Evolutionary conservation across 2,329 filamentous ascomycete genomes (phyloP).

Genomic region (Cladosporium sp.): DNA sequence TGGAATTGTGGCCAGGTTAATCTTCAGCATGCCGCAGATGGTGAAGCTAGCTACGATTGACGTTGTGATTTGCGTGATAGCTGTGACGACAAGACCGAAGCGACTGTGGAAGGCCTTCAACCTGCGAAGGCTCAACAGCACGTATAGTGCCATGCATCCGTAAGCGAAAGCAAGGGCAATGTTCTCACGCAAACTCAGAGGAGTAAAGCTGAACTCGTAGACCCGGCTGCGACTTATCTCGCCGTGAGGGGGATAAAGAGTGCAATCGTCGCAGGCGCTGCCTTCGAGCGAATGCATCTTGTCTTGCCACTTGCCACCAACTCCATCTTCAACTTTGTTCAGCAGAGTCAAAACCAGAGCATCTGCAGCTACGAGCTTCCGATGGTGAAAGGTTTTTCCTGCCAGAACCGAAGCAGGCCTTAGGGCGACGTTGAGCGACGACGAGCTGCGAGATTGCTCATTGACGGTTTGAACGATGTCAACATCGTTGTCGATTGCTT

Average conservation of each 20-base stretch:
- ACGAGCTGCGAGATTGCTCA: slow-evolving; percentile 54
- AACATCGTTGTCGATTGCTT: slow-evolving; percentile 54
- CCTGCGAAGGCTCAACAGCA: slow-evolving; percentile 62
- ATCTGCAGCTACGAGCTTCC: slow-evolving; percentile 65
- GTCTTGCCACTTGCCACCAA: slow-evolving; percentile 62
- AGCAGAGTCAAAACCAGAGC: slow-evolving; percentile 73
- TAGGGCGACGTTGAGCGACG: slow-evolving; percentile 67
- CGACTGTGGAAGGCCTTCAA: slow-evolving; percentile 71
- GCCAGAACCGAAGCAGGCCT: slow-evolving; percentile 76
- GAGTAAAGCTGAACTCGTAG: slow-evolving; percentile 74
- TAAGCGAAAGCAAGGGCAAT: slow-evolving; percentile 62
- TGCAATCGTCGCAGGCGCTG: slow-evolving; percentile 53
- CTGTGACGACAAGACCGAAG: slow-evolving; percentile 65
- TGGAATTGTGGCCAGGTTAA: slow-evolving; percentile 71
- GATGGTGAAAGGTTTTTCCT: slow-evolving; percentile 69
- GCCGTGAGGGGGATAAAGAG: slow-evolving; percentile 59
- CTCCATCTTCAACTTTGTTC: slow-evolving; percentile 59
- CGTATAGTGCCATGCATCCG: slow-evolving; percentile 57
- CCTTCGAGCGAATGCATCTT: slow-evolving; percentile 52
- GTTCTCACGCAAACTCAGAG: slow-evolving; percentile 64
- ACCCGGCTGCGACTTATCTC: slow-evolving; percentile 53
- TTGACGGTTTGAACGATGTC: slow-evolving; percentile 69
- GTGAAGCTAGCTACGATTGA: slow-evolving; percentile 77
- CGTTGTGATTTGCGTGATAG: slow-evolving; percentile 60
- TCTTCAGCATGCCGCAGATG: slow-evolving; percentile 67